These are phyloP conservation scores for Mentha longifolia DNA, from an alignment of 257 asterid genomes.

Conservation along the genomic window DNA sequence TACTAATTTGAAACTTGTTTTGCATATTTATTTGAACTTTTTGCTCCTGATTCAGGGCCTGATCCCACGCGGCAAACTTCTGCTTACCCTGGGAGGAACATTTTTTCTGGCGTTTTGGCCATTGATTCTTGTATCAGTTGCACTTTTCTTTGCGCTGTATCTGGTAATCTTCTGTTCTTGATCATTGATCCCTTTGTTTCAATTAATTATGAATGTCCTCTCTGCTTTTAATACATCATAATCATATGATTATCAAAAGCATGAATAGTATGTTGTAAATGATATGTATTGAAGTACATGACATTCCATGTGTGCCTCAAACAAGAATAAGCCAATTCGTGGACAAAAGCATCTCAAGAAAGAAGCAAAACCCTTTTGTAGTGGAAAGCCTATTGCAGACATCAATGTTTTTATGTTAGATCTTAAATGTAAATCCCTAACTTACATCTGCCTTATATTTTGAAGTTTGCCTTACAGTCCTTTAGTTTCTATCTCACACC, in stretches of 20 bases:
- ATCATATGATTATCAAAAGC: conserved; percentile 10
- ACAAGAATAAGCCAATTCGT: background rate
- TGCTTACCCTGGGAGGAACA: conserved; percentile 92
- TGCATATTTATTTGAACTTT: background rate
- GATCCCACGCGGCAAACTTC: conserved; percentile 84
- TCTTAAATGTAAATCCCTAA: background rate
- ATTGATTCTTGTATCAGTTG: conserved; percentile 70
- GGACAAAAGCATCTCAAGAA: background rate
- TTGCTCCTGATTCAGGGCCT: conserved; percentile 59
- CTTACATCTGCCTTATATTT: background rate
- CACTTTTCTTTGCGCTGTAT: conserved; percentile 61
- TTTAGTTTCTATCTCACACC: background rate
- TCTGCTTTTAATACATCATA: conserved; percentile 10
- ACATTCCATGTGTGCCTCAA: conserved; percentile 4
- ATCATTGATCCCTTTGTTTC: conserved; percentile 16
- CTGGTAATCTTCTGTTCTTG: conserved; percentile 58
- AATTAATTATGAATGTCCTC: background rate
- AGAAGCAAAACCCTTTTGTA: background rate
- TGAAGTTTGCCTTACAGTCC: background rate
- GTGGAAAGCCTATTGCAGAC: background rate
- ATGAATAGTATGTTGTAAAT: background rate
- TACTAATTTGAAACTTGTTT: conserved; percentile 11
- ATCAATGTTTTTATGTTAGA: background rate
- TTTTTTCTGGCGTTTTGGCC: conserved; percentile 91
- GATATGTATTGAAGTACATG: conserved; percentile 1